Evolutionary conservation across 352 stramenopile genomes (phyloP), one percentile per base, ranked within the genome.

Genomic region (Globisporangium cederbergense): DNA sequence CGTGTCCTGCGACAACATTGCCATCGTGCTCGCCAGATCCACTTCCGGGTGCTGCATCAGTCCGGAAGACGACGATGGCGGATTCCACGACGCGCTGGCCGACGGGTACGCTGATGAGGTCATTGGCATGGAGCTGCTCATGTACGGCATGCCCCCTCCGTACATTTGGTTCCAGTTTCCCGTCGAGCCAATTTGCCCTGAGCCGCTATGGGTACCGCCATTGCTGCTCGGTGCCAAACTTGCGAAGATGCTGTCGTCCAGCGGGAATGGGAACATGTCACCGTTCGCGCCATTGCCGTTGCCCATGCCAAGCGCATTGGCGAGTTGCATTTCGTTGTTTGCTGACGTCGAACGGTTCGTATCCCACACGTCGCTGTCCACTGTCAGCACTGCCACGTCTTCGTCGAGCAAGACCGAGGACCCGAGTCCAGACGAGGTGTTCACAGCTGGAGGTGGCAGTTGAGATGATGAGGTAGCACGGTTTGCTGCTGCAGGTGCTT

Each of bases 321-420:
- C 54, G 22, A 67, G 60, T 53, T 66, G 38, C 71, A 78, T 56
- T 75, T 65, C 58, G 51, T 68, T 63, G 68, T 70, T 58, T 54
- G 57, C 45, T 11, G 42, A 70, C 3, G 46, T 74, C 60, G 52
- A 53, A 54, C 61, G 50, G 52, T 62, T 52, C 46, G 73, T 82
- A 57, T 89, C 81, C 83, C 83, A 92, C 25, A 81, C 73, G 36
- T 88, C 78, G 54, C 75, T 89, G 56, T 73, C 72, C 18, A 92
- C 83, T 0, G 79, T 90, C 43, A 92, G 71, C 51, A 92, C 77
- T 22, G 77, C 60, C 11, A 92, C 75, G 25, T 89, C 79, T 30
- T 89, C 77, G 43, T 89, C 79, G 14, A 86, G 69, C 16, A 87
- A 58, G 25, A 84, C 81, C 2, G 74, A 63, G 14, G 68, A 58